A percentile compares a stretch with the other conserved stretches of the same genome.
These are phyloP conservation scores for Gryganskiella cystojenkinii DNA, from an alignment of 192 early-diverging fungal genomes.

Conservation along the genomic window DNA sequence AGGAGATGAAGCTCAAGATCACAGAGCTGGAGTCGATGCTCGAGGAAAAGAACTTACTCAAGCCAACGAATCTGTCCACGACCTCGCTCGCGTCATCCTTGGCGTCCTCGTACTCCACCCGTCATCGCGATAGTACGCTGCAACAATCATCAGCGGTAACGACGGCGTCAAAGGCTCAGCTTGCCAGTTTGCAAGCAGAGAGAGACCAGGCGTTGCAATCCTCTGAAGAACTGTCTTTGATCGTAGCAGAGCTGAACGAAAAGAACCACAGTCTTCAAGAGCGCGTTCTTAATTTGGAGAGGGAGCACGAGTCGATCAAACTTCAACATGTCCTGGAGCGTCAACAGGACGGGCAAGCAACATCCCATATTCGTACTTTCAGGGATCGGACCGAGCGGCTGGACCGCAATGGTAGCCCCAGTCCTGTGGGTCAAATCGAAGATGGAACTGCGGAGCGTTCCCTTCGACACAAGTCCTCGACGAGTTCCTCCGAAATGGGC, in stretches of 20 bases:
- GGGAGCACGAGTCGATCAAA: conserved; percentile 40
- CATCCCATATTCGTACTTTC: conserved; percentile 25
- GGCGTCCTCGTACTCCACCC: conserved; percentile 10
- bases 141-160: conserved; percentile 5
- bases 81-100: conserved; percentile 30
- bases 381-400: conserved; percentile 46
- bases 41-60: conserved; percentile 18
- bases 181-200: conserved; percentile 19
- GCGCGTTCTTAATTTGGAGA: conserved; percentile 27
- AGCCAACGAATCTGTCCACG: conserved; percentile 15
- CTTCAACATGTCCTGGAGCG: conserved; percentile 34
- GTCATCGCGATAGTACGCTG: conserved; percentile 8
- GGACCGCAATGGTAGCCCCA: conserved; percentile 44
- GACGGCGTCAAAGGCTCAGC: conserved; percentile 4
- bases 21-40: conserved; percentile 36
- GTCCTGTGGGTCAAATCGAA: conserved; percentile 10
- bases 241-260: conserved; percentile 46
- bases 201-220: conserved; percentile 40
- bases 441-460: conserved; percentile 24
- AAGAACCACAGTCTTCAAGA: conserved; percentile 49
- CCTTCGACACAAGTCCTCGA: conserved; percentile 29
- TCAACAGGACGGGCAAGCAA: conserved; percentile 26
- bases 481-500: conserved; percentile 13
- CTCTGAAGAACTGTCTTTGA: conserved; percentile 37
- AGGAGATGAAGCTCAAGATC: conserved; percentile 52